phyloP scores from a whole-genome alignment of 1,284 basidiomycete species.

The Marasmius fiardii region DNA sequence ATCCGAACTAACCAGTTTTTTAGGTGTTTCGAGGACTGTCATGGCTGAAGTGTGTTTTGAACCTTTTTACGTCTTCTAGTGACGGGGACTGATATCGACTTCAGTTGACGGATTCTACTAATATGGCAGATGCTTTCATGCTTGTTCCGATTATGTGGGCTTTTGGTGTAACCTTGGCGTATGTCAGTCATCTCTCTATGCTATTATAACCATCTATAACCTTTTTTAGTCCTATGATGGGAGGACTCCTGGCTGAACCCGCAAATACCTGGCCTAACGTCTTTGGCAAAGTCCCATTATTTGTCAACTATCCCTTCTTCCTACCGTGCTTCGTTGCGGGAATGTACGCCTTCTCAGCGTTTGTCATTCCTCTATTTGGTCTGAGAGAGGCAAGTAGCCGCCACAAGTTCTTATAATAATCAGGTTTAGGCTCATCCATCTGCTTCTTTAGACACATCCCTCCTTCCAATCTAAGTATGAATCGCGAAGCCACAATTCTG shows the following conservation, averaged over 20 bases:
- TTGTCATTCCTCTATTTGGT: constrained; percentile 22
- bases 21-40: constrained; percentile 35
- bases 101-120: constrained; percentile 38
- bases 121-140: constrained; percentile 41
- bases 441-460: constrained; percentile 3
- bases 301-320: constrained; percentile 36
- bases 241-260: constrained; percentile 39
- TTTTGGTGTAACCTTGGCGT: constrained; percentile 38
- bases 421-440: background rate
- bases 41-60: constrained; percentile 30
- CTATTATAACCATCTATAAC: too few relatives aligned
- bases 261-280: constrained; percentile 34
- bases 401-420: too few relatives aligned
- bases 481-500: background rate
- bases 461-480: background rate
- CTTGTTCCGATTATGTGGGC: constrained; percentile 40
- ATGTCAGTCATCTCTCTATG: background rate
- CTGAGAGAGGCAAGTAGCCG: constrained; percentile 33
- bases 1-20: background rate
- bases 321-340: constrained; percentile 36
- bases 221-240: constrained; percentile 37
- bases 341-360: constrained; percentile 24
- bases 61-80: background rate
- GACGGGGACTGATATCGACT: background rate
- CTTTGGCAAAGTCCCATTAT: constrained; percentile 28